Conservation (phyloP, 2,329 filamentous ascomycete genomes). For the Fusarium nelsonii region DNA sequence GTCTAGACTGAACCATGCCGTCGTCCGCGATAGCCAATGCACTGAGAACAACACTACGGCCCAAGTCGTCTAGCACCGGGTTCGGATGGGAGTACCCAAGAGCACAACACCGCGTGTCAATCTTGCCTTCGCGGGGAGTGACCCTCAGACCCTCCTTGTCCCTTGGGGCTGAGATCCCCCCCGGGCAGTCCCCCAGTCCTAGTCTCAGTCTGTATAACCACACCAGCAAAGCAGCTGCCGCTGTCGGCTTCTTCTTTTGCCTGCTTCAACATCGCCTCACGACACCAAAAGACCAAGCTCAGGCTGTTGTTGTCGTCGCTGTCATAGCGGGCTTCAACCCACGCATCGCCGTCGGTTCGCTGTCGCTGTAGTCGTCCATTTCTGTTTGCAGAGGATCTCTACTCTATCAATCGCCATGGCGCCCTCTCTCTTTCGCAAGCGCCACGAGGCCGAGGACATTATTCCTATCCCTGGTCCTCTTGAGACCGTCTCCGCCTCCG, state of each 20-base stretch:
- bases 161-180: constrained; percentile 36
- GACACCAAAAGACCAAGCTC: constrained; percentile 26
- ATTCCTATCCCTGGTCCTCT: constrained; percentile 57
- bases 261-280: constrained; percentile 35
- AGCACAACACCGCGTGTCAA: constrained; percentile 17
- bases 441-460: constrained; percentile 60
- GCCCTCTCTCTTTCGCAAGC: constrained; percentile 59
- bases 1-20: constrained; percentile 27
- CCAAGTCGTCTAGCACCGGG: constrained; percentile 31
- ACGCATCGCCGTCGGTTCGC: constrained; percentile 36
- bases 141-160: constrained; percentile 34
- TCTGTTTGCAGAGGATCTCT: constrained; percentile 20
- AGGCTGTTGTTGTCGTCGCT: constrained; percentile 31
- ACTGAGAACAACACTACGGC: constrained; percentile 23
- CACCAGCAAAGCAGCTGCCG: constrained; percentile 38
- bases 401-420: constrained; percentile 47
- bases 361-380: constrained; percentile 24
- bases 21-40: constrained; percentile 31
- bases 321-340: constrained; percentile 41
- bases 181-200: constrained; percentile 6
- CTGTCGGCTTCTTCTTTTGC: constrained; percentile 37
- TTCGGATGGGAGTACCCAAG: constrained; percentile 5
- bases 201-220: constrained; percentile 38
- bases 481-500: constrained; percentile 56
- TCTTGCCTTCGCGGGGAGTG: constrained; percentile 40